These are phyloP conservation scores for Penicillium bialowiezense DNA, from an alignment of 495 filamentous ascomycete species.

Conservation along the genomic window DNA sequence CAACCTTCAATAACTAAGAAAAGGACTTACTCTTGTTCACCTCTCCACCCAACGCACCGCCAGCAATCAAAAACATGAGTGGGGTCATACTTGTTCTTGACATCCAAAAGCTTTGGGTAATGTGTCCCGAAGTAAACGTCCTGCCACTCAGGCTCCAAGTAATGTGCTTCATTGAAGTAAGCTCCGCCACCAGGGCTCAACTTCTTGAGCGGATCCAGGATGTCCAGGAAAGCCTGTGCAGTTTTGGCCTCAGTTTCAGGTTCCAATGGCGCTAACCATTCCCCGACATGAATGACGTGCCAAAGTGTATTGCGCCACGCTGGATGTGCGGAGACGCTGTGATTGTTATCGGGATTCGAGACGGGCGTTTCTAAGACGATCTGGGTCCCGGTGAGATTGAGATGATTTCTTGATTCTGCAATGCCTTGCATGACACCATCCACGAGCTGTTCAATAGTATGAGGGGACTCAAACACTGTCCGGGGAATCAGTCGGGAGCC, in stretches of 20 bases:
- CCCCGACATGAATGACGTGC: conserved; percentile 16
- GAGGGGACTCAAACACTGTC: conserved; percentile 17
- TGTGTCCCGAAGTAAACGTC: conserved; percentile 53
- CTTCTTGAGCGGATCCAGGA: conserved; percentile 12
- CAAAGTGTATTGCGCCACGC: conserved; percentile 20
- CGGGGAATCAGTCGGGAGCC: conserved; percentile 21
- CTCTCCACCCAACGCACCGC: conserved; percentile 22
- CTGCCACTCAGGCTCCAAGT: conserved; percentile 56
- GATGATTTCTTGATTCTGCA: background rate
- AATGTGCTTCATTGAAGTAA: conserved; percentile 32
- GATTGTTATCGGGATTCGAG: conserved; percentile 3
- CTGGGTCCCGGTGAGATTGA: conserved; percentile 9
- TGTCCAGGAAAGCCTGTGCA: background rate
- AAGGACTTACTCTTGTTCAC: conserved; percentile 9
- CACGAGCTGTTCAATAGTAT: conserved; percentile 13
- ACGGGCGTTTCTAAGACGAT: conserved; percentile 16
- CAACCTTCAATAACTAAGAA: background rate
- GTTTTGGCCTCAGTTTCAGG: background rate
- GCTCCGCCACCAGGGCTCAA: conserved; percentile 18
- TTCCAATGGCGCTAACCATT: conserved; percentile 7
- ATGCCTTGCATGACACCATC: conserved; percentile 11
- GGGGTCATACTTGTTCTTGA: conserved; percentile 54
- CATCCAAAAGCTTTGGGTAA: conserved; percentile 41
- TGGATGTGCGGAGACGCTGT: conserved; percentile 10
- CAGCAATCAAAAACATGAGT: conserved; percentile 39